phyloP scores from a whole-genome alignment of 306 rosid species.

The Medicago truncatula region DNA sequence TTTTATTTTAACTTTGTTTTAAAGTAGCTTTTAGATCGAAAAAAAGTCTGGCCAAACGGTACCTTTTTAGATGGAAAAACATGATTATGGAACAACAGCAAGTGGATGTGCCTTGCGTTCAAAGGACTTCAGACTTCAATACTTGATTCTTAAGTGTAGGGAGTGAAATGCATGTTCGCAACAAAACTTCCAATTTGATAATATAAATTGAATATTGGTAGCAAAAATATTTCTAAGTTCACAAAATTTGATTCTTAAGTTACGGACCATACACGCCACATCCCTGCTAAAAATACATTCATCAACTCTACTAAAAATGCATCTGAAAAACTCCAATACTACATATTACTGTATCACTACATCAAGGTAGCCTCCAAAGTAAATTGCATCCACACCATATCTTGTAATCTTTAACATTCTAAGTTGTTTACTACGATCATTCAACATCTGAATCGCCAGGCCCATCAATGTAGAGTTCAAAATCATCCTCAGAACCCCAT shows the following conservation, averaged over 20 bases:
- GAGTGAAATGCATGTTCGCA: neutral
- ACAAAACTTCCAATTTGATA: neutral
- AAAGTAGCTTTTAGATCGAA: no score
- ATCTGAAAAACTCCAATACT: neutral
- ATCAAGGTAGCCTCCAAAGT: constrained; percentile 5
- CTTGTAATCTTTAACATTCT: constrained; percentile 7
- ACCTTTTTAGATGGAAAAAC: no score
- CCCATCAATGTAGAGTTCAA: constrained; percentile 69
- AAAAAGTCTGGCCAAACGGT: no score
- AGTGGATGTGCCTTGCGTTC: neutral
- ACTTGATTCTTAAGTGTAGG: neutral
- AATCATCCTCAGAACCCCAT: constrained; percentile 82
- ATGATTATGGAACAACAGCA: no score
- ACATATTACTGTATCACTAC: neutral
- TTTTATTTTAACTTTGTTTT: no score
- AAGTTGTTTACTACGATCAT: constrained; percentile 42
- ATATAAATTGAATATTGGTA: neutral
- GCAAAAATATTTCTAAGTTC: neutral
- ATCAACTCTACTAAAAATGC: constrained; percentile 23
- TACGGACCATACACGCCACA: constrained; percentile 31
- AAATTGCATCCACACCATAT: constrained; percentile 1
- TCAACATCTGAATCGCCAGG: constrained; percentile 82
- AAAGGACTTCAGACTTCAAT: neutral
- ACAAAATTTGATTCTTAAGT: constrained; percentile 12
- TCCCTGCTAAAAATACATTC: constrained; percentile 25